These are phyloP conservation scores for Naganishia sp. DNA, from an alignment of 1,284 basidiomycete species.

Conservation along the genomic window DNA sequence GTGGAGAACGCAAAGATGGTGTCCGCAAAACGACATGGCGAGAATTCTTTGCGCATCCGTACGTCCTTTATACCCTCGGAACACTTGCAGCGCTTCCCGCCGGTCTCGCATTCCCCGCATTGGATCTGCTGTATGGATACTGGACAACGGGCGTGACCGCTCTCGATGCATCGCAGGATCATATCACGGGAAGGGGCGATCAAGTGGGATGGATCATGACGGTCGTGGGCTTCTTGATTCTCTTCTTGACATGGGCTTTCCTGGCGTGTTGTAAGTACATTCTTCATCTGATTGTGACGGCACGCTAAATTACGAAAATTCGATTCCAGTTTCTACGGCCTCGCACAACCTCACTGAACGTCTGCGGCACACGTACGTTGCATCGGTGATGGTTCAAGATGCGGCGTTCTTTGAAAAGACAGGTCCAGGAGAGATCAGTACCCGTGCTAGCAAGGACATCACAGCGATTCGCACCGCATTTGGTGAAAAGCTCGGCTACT, in stretches of 20 bases:
- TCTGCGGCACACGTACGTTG: slow-evolving; percentile 55
- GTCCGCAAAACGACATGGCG: not conserved
- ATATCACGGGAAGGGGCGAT: slow-evolving; percentile 37
- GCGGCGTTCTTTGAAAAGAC: slow-evolving; percentile 93
- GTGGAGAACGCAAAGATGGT: not conserved
- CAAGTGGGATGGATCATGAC: slow-evolving; percentile 49
- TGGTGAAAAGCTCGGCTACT: slow-evolving; percentile 74
- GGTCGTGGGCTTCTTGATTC: slow-evolving; percentile 46
- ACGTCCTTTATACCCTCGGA: slow-evolving; percentile 36
- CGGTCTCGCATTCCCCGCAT: slow-evolving; percentile 38
- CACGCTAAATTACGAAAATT: not conserved
- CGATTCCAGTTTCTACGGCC: slow-evolving; percentile 45
- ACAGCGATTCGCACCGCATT: slow-evolving; percentile 81
- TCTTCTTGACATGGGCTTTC: slow-evolving; percentile 43
- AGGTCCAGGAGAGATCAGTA: slow-evolving; percentile 92
- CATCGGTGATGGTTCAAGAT: slow-evolving; percentile 57
- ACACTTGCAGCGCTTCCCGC: slow-evolving; percentile 36
- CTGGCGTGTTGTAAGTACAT: slow-evolving; percentile 40
- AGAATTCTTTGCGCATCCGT: slow-evolving; percentile 30
- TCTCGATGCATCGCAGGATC: slow-evolving; percentile 28
- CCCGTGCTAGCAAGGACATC: slow-evolving; percentile 76
- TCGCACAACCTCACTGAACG: slow-evolving; percentile 45
- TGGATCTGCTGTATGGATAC: slow-evolving; percentile 40
- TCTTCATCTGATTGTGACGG: too few species aligned
- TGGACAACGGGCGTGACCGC: slow-evolving; percentile 42